Evolutionary conservation across 208 protist genomes (phyloP).

Genomic region (Naegleria lovaniensis): DNA sequence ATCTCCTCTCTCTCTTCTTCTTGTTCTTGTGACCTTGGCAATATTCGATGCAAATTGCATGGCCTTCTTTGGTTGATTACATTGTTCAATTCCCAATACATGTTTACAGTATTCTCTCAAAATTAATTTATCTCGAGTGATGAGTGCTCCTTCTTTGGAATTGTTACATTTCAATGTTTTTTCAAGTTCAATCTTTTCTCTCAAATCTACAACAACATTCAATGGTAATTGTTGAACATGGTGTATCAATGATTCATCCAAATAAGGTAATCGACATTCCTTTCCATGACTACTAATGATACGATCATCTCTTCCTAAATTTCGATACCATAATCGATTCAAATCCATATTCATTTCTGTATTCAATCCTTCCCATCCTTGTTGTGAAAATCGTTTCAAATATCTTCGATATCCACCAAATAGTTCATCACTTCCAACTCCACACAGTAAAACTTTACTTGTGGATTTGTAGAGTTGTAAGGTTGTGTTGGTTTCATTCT

Average conservation of each 20-base stretch:
- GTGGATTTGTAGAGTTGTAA: not conserved
- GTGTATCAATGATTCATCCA: conserved; percentile 79
- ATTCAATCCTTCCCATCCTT: conserved; percentile 46
- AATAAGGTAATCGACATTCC: conserved; percentile 80
- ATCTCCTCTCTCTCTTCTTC: not conserved
- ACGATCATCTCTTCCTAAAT: conserved; percentile 89
- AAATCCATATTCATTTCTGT: conserved; percentile 78
- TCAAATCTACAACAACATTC: not conserved
- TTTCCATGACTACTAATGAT: conserved; percentile 76
- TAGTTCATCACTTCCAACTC: conserved; percentile 85
- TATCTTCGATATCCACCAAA: conserved; percentile 88
- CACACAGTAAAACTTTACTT: conserved; percentile 5
- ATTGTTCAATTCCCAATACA: not conserved
- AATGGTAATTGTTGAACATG: conserved; percentile 60
- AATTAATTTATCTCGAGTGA: conserved; percentile 54
- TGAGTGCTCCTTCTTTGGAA: conserved; percentile 64
- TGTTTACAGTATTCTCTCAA: conserved; percentile 62
- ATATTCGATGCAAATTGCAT: conserved; percentile 93
- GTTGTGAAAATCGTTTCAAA: conserved; percentile 49
- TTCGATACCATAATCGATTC: conserved; percentile 77
- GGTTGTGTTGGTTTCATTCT: too few species aligned
- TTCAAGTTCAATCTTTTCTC: conserved; percentile 33
- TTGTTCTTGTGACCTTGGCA: conserved; percentile 54
- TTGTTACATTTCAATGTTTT: conserved; percentile 77
- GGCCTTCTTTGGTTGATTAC: conserved; percentile 42